Evolutionary conservation across 306 rosid species (phyloP), one percentile per base, ranked within the genome.

Genomic region (Lagenaria siceraria): DNA sequence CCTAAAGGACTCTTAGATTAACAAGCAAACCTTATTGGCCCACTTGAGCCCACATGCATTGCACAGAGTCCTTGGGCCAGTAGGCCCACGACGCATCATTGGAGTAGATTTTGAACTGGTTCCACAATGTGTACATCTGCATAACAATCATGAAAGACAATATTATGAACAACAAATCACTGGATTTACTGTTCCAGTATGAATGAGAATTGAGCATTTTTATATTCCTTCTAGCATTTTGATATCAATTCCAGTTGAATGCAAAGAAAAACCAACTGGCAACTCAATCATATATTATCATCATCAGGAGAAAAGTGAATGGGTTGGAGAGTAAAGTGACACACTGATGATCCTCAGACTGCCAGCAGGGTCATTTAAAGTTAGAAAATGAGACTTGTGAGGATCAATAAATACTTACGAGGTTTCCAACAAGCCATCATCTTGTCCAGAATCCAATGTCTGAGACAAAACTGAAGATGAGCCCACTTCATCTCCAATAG

Each of bases 71-170:
- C 86, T 84, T 5, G 90, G 88, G 59, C 90, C 90, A 63, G 78
- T 77, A 63, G 90, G 90, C 65, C 90, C 90, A 38, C 90, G 85
- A 2, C 90, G 88, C 90, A 87, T 87, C 90, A 87, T 87, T 2
- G 90, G 90, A 42, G 90, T 87, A 49, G 83, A 84, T 77, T 80
- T 84, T 72, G 90, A 87, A 77, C 90, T 80, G 53, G 73, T 82
- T 74, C 90, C 90, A 68, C 90, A 87, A 78, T 87, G 86, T 19
- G 83, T 76, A 61, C 90, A 87, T 82, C 90, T 84, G 80, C 71
- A 66, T 35, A 15, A 52, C 72, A 69, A 33, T 78, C 13, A 53
- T 31, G 33, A 33, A 54, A 8, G 43, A 9, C 17, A 75, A 7
- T 13, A 69, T 49, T 53, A 52, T 10, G 14, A 55, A 61, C 52